phyloP scores from a whole-genome alignment of 2,329 filamentous ascomycete species.

The Aspergillus terreus region DNA sequence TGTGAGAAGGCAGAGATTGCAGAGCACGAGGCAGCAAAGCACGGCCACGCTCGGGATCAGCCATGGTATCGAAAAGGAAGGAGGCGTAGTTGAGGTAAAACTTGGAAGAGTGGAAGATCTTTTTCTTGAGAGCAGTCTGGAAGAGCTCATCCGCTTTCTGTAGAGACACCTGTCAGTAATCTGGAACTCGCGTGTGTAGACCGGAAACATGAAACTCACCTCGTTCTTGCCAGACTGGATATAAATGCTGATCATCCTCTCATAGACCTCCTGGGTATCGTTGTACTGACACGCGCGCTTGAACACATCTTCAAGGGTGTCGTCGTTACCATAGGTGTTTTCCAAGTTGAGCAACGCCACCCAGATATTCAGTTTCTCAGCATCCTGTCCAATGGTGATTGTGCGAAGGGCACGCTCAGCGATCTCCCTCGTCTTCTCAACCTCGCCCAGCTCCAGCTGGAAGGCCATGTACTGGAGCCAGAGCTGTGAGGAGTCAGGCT shows the following conservation, averaged over 20 bases:
- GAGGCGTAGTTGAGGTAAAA: conserved; percentile 95
- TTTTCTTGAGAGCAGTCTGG: conserved; percentile 83
- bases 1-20: conserved; percentile 70
- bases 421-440: conserved; percentile 81
- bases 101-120: conserved; percentile 72
- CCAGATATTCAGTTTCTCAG: conserved; percentile 94
- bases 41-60: conserved; percentile 69
- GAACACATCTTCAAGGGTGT: conserved; percentile 80
- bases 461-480: conserved; percentile 99
- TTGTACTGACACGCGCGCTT: conserved; percentile 92
- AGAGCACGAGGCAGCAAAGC: conserved; percentile 77
- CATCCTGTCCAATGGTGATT: conserved; percentile 86
- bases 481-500: conserved; percentile 86
- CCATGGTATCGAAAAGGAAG: conserved; percentile 75
- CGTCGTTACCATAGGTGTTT: conserved; percentile 80
- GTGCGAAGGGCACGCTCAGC: conserved; percentile 86
- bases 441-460: conserved; percentile 86
- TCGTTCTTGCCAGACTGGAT: conserved; percentile 83
- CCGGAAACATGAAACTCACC: conserved; percentile 52
- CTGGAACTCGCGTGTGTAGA: neutral
- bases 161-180: conserved; percentile 24
- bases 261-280: conserved; percentile 82
- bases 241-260: conserved; percentile 88
- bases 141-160: conserved; percentile 88
- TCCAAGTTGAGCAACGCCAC: conserved; percentile 91